Base-by-base conservation (phyloP, 345 rosid genomes). In the Salix caprea region DNA sequence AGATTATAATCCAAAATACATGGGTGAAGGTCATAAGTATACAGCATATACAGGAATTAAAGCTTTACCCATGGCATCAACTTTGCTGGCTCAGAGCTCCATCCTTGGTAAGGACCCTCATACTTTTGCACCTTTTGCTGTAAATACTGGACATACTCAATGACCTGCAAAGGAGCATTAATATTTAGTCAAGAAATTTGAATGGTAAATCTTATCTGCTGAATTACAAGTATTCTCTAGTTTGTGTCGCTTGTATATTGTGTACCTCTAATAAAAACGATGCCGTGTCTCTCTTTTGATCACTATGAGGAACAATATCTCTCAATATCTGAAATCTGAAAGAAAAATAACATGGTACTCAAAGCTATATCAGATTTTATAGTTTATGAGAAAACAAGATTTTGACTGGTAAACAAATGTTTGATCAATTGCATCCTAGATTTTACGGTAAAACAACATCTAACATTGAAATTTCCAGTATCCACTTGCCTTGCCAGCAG, bases 1-100 rank as follows among this genome's bases (percentile, higher is more conserved):
- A 42, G 46, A 42, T 42, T 11, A 42, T 4, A 21, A 73, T 11
- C 24, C 3, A 46, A 28, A 21, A 12, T 14, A 40, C 30, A 2
- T 6, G 26, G 34, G 2, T 52, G 24, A 64, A 12, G 60, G 42
- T 5, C 40, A 30, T 12, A 60, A 61, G 65, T 14, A 32, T 19
- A 34, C 73, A n/a, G 37, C 44, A 65, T 48, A 34, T 2, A 39
- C 8, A n/a, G 48, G 46, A 4, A 56, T 62, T 30, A 77, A 54
- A 70, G 61, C 32, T 71, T 74, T 81, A 81, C 84, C 84, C 84
- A 81, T n/a, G 84, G 84, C 78, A 81, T 74, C 81, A 81, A 74
- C 65, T 77, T 81, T 44, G 81, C 58, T 15, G 81, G 79, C 72
- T 78, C 81, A 46, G 78, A 50, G 68, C 34, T 64, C 84, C 78